These are phyloP conservation scores for Entamoeba moshkovskii DNA, from an alignment of 208 protist genomes.

Conservation along the genomic window DNA sequence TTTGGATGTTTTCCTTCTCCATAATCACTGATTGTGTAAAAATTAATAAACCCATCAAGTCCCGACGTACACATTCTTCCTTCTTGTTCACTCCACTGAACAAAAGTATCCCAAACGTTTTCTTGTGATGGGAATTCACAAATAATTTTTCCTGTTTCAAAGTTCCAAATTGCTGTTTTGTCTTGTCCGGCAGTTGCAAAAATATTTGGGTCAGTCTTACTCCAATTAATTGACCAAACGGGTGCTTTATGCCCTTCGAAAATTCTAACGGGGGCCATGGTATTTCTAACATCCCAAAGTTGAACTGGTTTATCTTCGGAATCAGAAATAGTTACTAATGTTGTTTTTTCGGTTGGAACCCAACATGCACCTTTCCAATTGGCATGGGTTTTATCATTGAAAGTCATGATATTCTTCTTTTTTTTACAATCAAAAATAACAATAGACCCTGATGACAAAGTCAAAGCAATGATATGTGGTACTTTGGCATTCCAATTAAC, in stretches of 20 bases:
- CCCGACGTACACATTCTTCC: neutral
- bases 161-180: neutral
- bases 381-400: neutral
- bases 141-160: neutral
- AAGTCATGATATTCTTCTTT: neutral
- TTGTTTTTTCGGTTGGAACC: neutral
- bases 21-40: slow-evolving; percentile 3
- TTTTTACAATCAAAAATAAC: slow-evolving; percentile 3
- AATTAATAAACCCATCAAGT: neutral
- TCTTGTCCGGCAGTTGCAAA: neutral
- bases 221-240: neutral
- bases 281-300: neutral
- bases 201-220: neutral
- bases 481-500: slow-evolving; percentile 5
- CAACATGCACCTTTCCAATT: neutral
- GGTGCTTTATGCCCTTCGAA: neutral
- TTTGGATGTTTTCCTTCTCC: neutral
- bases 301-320: neutral
- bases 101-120: neutral
- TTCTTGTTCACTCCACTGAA: neutral
- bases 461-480: neutral
- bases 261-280: neutral
- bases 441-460: neutral
- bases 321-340: neutral
- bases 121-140: neutral